These are phyloP conservation scores for Cutaneotrichosporon sp. DNA, from an alignment of 1,284 basidiomycete genomes.

Conservation along the genomic window DNA sequence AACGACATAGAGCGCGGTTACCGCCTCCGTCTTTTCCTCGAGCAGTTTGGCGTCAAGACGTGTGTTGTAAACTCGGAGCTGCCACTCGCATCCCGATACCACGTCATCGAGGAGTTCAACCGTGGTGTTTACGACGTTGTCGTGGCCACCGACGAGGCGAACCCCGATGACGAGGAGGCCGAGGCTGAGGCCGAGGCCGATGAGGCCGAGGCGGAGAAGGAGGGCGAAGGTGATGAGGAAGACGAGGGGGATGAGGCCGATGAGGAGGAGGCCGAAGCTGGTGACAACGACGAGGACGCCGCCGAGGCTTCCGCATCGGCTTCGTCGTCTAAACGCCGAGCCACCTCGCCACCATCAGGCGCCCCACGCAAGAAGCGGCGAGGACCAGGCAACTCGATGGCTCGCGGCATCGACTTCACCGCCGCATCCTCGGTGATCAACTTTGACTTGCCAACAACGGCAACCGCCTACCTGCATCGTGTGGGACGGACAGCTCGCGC, in stretches of 20 bases:
- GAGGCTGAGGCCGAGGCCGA: conserved; percentile 47
- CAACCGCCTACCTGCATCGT: conserved; percentile 91
- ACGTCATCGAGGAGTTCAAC: conserved; percentile 98
- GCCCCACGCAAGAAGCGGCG: conserved; percentile 29
- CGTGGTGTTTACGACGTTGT: conserved; percentile 98
- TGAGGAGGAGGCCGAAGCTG: conserved; percentile 39
- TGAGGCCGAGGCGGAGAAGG: conserved; percentile 47
- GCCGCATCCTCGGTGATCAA: conserved; percentile 97
- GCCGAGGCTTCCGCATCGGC: conserved; percentile 46
- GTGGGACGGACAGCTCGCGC: conserved; percentile 95
- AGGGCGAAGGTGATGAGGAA: conserved; percentile 21
- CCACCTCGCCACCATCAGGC: conserved; percentile 25
- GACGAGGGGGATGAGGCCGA: conserved; percentile 50
- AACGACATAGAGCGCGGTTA: conserved; percentile 95
- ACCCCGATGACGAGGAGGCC: conserved; percentile 52
- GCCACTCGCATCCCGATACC: conserved; percentile 92
- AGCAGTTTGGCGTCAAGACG: conserved; percentile 94
- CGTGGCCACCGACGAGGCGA: conserved; percentile 89
- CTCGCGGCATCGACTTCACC: conserved; percentile 94
- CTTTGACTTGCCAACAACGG: conserved; percentile 87
- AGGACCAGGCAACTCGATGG: conserved; percentile 86
- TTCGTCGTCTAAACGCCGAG: conserved; percentile 42
- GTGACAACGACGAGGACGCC: conserved; percentile 41
- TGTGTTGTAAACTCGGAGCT: conserved; percentile 96
- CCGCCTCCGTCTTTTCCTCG: conserved; percentile 90